Conservation (phyloP, 2,329 filamentous ascomycete genomes). For the Phyllosticta citriasiana region DNA sequence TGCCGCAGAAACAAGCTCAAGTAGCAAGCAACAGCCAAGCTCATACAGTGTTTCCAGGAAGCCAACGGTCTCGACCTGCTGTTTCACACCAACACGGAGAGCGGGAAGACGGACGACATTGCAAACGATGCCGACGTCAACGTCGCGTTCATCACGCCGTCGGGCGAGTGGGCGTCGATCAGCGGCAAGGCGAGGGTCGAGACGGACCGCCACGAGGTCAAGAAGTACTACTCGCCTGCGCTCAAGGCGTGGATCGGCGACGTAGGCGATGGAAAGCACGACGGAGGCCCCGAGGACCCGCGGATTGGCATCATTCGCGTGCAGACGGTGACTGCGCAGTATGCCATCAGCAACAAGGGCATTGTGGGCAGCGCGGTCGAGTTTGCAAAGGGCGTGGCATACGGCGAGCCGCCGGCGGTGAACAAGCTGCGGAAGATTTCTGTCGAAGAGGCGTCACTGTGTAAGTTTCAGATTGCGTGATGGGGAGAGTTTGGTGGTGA, state of each 20-base stretch:
- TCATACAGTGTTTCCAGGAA: slow-evolving; percentile 46
- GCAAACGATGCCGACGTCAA: slow-evolving; percentile 64
- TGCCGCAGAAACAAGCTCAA: not conserved
- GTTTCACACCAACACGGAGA: slow-evolving; percentile 88
- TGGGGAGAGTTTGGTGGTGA: not conserved
- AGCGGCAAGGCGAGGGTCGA: slow-evolving; percentile 62
- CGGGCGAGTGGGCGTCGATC: slow-evolving; percentile 78
- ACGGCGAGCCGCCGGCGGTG: slow-evolving; percentile 59
- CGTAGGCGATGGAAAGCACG: slow-evolving; percentile 65
- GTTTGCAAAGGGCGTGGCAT: slow-evolving; percentile 64
- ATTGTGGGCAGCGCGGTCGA: slow-evolving; percentile 56
- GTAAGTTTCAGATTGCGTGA: slow-evolving; percentile 3
- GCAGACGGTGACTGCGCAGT: slow-evolving; percentile 61
- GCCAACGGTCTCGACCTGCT: slow-evolving; percentile 68
- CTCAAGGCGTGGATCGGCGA: slow-evolving; percentile 84
- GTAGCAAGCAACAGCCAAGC: not conserved
- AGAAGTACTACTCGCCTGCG: slow-evolving; percentile 57
- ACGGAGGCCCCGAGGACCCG: slow-evolving; percentile 72
- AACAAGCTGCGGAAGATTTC: slow-evolving; percentile 69
- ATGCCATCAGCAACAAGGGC: slow-evolving; percentile 54
- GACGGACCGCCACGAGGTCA: slow-evolving; percentile 57
- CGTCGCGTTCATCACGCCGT: slow-evolving; percentile 65
- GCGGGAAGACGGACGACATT: slow-evolving; percentile 77
- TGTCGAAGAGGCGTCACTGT: slow-evolving; percentile 48
- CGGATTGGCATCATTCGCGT: slow-evolving; percentile 74